phyloP scores from a whole-genome alignment of 345 rosid species.

The Citrus unshiu region DNA sequence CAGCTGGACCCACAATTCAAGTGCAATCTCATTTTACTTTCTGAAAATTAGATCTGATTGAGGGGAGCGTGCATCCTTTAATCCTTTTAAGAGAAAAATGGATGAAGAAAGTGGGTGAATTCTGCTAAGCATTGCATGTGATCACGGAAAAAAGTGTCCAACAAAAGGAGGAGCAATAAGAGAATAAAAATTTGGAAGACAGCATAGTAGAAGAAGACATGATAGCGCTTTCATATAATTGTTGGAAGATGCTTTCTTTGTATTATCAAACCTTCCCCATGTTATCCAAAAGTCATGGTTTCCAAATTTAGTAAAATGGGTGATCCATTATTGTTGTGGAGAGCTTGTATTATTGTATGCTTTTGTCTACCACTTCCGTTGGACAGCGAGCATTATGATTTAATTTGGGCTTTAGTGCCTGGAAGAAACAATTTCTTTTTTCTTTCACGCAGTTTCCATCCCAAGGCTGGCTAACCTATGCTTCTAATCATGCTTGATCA shows the following conservation, averaged over 20 bases:
- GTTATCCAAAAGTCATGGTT: background rate
- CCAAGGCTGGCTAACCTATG: background rate
- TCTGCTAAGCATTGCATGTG: background rate
- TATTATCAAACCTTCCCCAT: background rate
- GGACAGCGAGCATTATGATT: background rate
- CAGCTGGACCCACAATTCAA: background rate
- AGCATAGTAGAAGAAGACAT: conserved; percentile 10
- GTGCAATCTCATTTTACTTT: background rate
- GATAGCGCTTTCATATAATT: background rate
- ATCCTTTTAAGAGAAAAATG: background rate
- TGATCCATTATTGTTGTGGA: background rate
- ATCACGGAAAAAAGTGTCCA: background rate
- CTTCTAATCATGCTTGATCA: background rate
- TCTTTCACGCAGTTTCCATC: background rate
- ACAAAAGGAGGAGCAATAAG: background rate
- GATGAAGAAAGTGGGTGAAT: background rate
- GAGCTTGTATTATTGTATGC: background rate
- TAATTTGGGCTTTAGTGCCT: background rate
- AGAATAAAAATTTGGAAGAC: background rate
- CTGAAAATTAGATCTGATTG: background rate
- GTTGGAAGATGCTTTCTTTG: background rate
- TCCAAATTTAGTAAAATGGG: conserved; percentile 6
- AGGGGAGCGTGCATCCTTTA: background rate
- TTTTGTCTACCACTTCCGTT: conserved; percentile 2
- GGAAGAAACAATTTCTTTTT: background rate